Conservation (phyloP, 1,284 basidiomycete genomes). For the Pseudozyma tsukubaensis region DNA sequence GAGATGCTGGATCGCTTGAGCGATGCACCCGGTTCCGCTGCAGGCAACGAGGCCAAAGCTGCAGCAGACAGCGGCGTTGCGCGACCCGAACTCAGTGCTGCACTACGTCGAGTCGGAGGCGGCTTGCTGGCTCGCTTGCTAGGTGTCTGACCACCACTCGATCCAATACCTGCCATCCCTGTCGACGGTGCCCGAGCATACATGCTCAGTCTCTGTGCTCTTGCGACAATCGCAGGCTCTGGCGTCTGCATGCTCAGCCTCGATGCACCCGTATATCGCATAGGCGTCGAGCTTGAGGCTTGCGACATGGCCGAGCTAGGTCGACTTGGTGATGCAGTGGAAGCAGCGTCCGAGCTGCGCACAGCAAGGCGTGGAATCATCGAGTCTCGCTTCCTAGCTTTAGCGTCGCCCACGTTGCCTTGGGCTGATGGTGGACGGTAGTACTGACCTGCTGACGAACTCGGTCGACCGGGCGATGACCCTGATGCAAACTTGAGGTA, state of each 20-base stretch:
- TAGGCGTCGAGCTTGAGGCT: constrained; percentile 36
- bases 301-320: constrained; percentile 60
- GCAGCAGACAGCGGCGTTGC: constrained; percentile 62
- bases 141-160: constrained; percentile 7
- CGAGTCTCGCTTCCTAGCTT: constrained; percentile 45
- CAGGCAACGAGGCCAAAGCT: constrained; percentile 55
- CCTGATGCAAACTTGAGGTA: constrained; percentile 21
- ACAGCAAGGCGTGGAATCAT: constrained; percentile 53
- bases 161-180: constrained; percentile 19
- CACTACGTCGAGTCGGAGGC: constrained; percentile 45
- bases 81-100: constrained; percentile 37
- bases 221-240: constrained; percentile 59
- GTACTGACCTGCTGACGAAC: constrained; percentile 49
- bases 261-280: constrained; percentile 46
- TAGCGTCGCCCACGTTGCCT: constrained; percentile 42
- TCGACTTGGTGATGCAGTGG: constrained; percentile 22
- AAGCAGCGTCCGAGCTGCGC: constrained; percentile 13
- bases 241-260: constrained; percentile 63
- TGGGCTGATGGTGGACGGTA: constrained; percentile 55
- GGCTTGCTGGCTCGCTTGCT: constrained; percentile 58
- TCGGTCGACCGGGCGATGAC: constrained; percentile 28
- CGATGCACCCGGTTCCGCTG: constrained; percentile 45
- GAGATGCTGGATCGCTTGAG: constrained; percentile 49
- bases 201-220: constrained; percentile 58
- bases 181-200: constrained; percentile 52